Conservation (phyloP, 164 flowering plant species). For the Taxillus chinensis region DNA sequence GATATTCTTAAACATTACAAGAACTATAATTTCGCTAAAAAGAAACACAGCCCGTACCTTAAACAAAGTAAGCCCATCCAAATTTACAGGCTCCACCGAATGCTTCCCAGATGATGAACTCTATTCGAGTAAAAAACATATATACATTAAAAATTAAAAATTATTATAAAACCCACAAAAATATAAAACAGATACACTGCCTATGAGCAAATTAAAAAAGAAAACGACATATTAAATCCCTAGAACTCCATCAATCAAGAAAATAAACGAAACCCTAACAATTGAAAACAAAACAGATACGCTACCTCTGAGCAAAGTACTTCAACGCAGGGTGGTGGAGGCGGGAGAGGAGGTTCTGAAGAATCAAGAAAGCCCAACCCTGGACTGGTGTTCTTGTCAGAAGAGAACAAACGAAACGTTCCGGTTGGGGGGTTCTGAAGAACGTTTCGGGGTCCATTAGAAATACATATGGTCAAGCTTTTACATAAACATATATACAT, state of each 20-base stretch:
- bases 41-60: slow-evolving; percentile 37
- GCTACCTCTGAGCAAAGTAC: slow-evolving; percentile 53
- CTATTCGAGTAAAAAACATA: slow-evolving; percentile 14
- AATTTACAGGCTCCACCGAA: slow-evolving; percentile 44
- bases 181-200: slow-evolving; percentile 23
- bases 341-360: slow-evolving; percentile 34
- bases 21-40: not conserved
- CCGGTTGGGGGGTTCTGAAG: slow-evolving; percentile 1
- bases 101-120: slow-evolving; percentile 30
- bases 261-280: not conserved
- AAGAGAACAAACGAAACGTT: slow-evolving; percentile 25
- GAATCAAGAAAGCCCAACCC: slow-evolving; percentile 41
- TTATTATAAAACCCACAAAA: not conserved
- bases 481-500: too few relatives aligned
- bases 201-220: slow-evolving; percentile 50
- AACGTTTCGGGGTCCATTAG: too few relatives aligned
- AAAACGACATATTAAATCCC: too few relatives aligned
- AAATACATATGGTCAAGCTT: too few relatives aligned
- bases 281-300: not conserved
- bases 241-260: not conserved
- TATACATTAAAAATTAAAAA: not conserved
- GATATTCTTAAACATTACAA: not conserved
- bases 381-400: slow-evolving; percentile 11
- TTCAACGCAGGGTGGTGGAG: slow-evolving; percentile 73
- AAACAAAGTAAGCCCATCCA: slow-evolving; percentile 46